phyloP scores from a whole-genome alignment of 1,284 basidiomycete genomes.

The Ustilago vetiveriae region DNA sequence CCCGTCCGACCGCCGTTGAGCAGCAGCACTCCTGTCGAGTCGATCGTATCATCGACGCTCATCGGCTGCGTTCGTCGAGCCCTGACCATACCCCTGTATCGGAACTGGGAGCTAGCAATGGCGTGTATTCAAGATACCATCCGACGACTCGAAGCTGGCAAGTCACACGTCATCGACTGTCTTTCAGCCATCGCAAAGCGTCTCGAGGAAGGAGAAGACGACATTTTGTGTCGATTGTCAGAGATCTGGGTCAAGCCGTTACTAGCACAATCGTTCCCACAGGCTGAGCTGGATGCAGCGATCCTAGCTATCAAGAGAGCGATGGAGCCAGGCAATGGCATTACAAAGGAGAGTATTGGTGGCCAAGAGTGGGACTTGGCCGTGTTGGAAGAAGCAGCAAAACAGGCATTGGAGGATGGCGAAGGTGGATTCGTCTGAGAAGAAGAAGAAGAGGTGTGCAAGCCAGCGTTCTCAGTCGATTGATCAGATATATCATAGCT shows the following conservation, averaged over 20 bases:
- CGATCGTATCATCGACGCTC: slow-evolving; percentile 8
- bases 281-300: slow-evolving; percentile 5
- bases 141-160: slow-evolving; percentile 13
- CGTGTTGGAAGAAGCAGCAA: slow-evolving; percentile 31
- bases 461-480: too few species aligned
- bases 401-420: slow-evolving; percentile 29
- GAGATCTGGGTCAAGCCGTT: slow-evolving; percentile 20
- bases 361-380: slow-evolving; percentile 39
- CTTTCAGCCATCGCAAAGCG: slow-evolving; percentile 12
- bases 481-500: too few species aligned
- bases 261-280: slow-evolving; percentile 3
- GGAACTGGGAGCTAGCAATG: slow-evolving; percentile 33
- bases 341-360: slow-evolving; percentile 22
- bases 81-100: slow-evolving; percentile 32
- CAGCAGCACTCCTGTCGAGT: background rate
- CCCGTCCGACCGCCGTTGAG: background rate
- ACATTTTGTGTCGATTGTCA: slow-evolving; percentile 18
- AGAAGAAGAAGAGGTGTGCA: background rate
- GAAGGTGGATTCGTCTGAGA: slow-evolving; percentile 45
- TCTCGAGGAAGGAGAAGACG: slow-evolving; percentile 17
- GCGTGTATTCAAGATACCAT: slow-evolving; percentile 22
- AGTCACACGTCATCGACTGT: slow-evolving; percentile 4
- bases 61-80: slow-evolving; percentile 23
- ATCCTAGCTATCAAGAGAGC: background rate
- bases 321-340: slow-evolving; percentile 1